A percentile compares a stretch with the other conserved stretches of the same genome.
Evolutionary conservation across 805 yeast species (phyloP).

Genomic region (Wickerhamomyces mucosus): DNA sequence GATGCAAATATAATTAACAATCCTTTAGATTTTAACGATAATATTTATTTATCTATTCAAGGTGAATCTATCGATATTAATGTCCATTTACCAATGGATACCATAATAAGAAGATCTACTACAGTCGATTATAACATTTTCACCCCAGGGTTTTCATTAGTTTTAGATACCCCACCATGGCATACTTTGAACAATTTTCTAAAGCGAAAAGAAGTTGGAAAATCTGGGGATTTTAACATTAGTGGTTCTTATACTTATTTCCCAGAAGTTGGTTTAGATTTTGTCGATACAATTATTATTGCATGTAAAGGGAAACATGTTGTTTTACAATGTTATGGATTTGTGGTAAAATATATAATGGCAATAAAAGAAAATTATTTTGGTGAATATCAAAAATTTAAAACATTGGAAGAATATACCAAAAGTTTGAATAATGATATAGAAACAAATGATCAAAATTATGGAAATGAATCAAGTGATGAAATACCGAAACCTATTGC

Average conservation of each 20-base stretch:
- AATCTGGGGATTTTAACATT: constrained; percentile 50
- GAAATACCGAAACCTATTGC: not conserved
- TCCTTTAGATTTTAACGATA: constrained; percentile 77
- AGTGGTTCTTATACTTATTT: constrained; percentile 59
- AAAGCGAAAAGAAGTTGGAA: constrained; percentile 53
- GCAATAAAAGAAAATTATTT: constrained; percentile 79
- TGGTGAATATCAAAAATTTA: constrained; percentile 77
- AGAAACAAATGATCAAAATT: not conserved
- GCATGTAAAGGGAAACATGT: constrained; percentile 59
- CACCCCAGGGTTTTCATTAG: constrained; percentile 53
- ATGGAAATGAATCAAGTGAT: no score
- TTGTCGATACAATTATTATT: constrained; percentile 61
- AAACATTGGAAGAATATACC: constrained; percentile 77
- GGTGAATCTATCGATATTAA: constrained; percentile 46
- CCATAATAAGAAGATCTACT: constrained; percentile 41
- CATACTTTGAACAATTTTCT: constrained; percentile 73
- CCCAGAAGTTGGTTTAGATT: constrained; percentile 48
- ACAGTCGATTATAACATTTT: constrained; percentile 38
- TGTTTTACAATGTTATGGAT: constrained; percentile 69
- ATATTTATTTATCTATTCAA: constrained; percentile 63
- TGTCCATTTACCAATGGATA: constrained; percentile 49
- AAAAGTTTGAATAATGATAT: constrained; percentile 12
- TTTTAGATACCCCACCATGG: constrained; percentile 83
- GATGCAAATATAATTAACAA: constrained; percentile 83
- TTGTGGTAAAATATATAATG: constrained; percentile 64